These are phyloP conservation scores for Phytophthora multivora DNA, from an alignment of 352 stramenopile species.

Conservation along the genomic window DNA sequence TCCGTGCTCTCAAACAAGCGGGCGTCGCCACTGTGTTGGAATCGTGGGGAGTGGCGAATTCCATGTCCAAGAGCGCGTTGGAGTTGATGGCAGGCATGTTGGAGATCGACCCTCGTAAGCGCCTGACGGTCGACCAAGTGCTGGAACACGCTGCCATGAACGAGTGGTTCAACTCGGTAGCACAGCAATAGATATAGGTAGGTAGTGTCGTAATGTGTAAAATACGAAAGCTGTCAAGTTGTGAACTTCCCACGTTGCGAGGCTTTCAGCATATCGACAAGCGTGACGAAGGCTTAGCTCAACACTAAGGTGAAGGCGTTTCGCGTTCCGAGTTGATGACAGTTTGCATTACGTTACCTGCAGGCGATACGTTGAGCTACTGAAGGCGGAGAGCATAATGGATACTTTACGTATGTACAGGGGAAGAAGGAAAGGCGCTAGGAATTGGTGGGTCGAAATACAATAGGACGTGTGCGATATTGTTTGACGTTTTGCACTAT, in stretches of 20 bases:
- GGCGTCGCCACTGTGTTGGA: slow-evolving; percentile 33
- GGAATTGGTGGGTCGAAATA: neutral
- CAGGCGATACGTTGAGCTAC: no score
- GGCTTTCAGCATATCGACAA: no score
- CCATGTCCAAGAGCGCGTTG: slow-evolving; percentile 17
- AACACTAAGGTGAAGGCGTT: no score
- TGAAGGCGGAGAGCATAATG: no score
- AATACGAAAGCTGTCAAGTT: neutral
- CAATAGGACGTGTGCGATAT: neutral
- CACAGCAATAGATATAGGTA: neutral
- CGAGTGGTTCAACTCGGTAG: slow-evolving; percentile 8
- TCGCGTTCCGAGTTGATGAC: no score
- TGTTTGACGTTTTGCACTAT: neutral
- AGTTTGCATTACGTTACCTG: no score
- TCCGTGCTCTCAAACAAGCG: slow-evolving; percentile 29
- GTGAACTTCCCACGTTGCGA: no score
- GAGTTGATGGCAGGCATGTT: slow-evolving; percentile 37
- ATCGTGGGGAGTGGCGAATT: slow-evolving; percentile 31
- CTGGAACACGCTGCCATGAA: slow-evolving; percentile 24
- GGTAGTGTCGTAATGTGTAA: neutral
- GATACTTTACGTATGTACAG: no score
- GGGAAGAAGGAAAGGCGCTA: neutral
- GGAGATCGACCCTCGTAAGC: slow-evolving; percentile 29
- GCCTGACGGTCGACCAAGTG: slow-evolving; percentile 27
- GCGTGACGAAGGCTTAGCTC: no score